Base-by-base conservation (phyloP, 495 filamentous ascomycete species). In the Recurvomyces mirabilis region DNA sequence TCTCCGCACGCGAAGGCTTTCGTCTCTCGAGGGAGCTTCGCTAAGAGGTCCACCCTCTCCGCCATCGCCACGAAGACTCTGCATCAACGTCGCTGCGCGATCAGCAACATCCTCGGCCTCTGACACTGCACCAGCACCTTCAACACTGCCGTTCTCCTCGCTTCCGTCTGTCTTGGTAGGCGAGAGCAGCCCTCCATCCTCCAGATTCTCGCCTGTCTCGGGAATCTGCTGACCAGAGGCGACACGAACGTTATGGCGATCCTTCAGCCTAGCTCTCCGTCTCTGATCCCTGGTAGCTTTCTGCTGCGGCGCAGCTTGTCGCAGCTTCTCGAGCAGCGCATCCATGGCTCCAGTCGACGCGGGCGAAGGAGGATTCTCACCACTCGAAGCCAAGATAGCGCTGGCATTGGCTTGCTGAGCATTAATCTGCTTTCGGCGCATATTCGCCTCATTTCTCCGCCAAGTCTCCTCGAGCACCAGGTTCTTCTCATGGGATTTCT, bases 401-500 rank as follows among this genome's bases (percentile, higher is more conserved):
- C 46, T 41, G 14, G 58, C 29, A 18, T 40, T 41, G 23, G 72
- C 67, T 52, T 82, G 82, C 53, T 81, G 68, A 3, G 46, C 23
- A 17, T 34, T 36, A 28, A 46, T 22, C 51, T 78, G 72, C 65
- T 91, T 93, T 47, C 93, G 84, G 63, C 87, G 88, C 75, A 94
- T 78, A 31, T 81, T 88, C 20, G 75, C 79, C 64, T 96, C 91
- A 49, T 88, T 89, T 46, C 83, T 79, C 51, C 75, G 82, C 48
- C 82, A 74, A 22, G 74, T 77, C 56, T 93, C 87, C 65, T 98
- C 91, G 44, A 89, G 60, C 26, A 70, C 59, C 17, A 87, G 64
- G 64, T 98, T 98, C 77, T 95, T 98, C 57, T 87, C 81, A 41
- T 79, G 77, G 32, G 86, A 93, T 75, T 82, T 87, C 83, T 87